Base-by-base conservation (phyloP, 768 basidiomycete species). In the Boletus tylopilopsis region DNA sequence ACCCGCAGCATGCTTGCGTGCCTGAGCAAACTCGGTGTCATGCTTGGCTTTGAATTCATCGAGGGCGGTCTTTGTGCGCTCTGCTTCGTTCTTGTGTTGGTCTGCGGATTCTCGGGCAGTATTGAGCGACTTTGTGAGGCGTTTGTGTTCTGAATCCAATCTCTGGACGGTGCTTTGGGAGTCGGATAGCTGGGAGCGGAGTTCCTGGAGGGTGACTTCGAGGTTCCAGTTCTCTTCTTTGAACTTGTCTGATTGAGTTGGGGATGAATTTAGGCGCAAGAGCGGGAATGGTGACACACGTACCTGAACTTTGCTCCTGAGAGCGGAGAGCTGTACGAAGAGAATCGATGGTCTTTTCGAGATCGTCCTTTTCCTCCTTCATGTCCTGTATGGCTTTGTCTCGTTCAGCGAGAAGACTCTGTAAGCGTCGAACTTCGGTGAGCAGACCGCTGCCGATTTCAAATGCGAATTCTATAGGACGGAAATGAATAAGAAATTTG, bases 171-270 rank as follows among this genome's bases (percentile, higher is more conserved):
- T 74, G 16, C 83, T 69, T 54, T 90, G 84, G 2, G 81, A 77
- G 42, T 88, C 84, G 25, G 76, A 63, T 39, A 87, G 74, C 56
- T 89, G 82, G 1, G 79, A 71, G 33, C 85, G 85, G 21, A 94
- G 76, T 51, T 96, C 94, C 66, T 98, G 95, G 24, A 93, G 73
- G 15, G 81, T 80, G 42, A 97, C 93, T 73, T 98, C 95, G 49
- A 97, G 83, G 63, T 98, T 95, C 96, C 96, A 98, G 67, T 96
- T 98, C 71, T 94, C 93, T 71, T 98, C 95, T 71, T 93, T 93
- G 81, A 84, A 95, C 55, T 93, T 92, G 67, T 97, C 95, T 87
- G 61, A 24, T 48, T 45, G 42, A 51, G 29, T 29, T 25, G 21
- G 8, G 12, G 2, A 8, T 61, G 9, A 47, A 29, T 54, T n/a